phyloP scores from a whole-genome alignment of 2,329 filamentous ascomycete genomes.

The Knoxdaviesia proteae region DNA sequence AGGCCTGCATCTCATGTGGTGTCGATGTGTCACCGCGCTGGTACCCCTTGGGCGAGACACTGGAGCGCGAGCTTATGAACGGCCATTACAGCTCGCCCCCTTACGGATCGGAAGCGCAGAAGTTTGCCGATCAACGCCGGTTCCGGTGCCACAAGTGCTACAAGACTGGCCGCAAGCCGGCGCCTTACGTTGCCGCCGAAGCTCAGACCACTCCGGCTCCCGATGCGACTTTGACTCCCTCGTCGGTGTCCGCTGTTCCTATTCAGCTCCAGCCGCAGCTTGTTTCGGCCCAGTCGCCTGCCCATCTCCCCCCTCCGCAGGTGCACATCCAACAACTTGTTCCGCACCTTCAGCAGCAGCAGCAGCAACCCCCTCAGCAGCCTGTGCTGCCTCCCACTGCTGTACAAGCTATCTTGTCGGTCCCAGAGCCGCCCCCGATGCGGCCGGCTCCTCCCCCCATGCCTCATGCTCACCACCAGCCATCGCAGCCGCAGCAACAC shows the following conservation, averaged over 20 bases:
- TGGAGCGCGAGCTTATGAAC: slow-evolving; percentile 30
- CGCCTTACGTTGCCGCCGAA: slow-evolving; percentile 7
- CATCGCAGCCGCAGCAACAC: not conserved
- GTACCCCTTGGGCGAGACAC: slow-evolving; percentile 37
- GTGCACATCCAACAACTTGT: slow-evolving; percentile 6
- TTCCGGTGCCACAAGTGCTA: slow-evolving; percentile 62
- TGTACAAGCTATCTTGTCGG: no score
- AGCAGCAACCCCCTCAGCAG: not conserved
- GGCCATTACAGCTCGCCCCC: slow-evolving; percentile 21
- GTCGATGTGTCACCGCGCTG: slow-evolving; percentile 56
- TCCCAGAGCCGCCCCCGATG: no score
- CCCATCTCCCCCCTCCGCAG: not conserved
- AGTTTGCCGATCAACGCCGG: slow-evolving; percentile 36
- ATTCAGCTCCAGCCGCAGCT: slow-evolving; percentile 1
- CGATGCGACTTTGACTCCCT: no score
- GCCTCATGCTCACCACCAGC: slow-evolving; percentile 1
- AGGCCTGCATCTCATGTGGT: slow-evolving; percentile 41
- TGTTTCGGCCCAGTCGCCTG: not conserved
- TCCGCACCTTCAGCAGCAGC: slow-evolving; percentile 7
- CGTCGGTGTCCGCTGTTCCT: not conserved
- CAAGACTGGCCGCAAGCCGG: slow-evolving; percentile 24
- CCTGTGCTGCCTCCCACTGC: no score
- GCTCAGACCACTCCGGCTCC: no score
- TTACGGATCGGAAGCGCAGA: slow-evolving; percentile 33
- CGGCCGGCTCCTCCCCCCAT: slow-evolving; percentile 1